These are phyloP conservation scores for Capillidium rhysosporum DNA, from an alignment of 371 early-diverging fungal genomes.

Conservation along the genomic window DNA sequence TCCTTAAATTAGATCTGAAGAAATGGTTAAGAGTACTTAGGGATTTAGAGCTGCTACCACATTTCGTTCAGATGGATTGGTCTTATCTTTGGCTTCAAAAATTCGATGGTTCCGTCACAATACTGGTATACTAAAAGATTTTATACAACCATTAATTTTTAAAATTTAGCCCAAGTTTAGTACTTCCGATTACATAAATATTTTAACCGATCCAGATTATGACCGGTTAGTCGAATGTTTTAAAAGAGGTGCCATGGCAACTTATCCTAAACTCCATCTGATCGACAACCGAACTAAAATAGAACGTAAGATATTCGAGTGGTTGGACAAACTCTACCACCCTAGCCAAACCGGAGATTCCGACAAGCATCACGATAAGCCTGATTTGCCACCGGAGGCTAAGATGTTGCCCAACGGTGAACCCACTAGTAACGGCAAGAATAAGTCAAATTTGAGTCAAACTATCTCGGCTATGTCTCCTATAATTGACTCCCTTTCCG, in stretches of 20 bases:
- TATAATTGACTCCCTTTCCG: too few relatives aligned
- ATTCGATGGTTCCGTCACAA: conserved; percentile 73
- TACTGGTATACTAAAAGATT: conserved; percentile 26
- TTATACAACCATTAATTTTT: conserved; percentile 25
- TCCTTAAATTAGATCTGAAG: conserved; percentile 60
- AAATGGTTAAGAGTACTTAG: conserved; percentile 69
- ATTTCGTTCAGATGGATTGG: conserved; percentile 55
- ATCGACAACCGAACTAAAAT: conserved; percentile 54
- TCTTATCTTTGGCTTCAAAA: conserved; percentile 64
- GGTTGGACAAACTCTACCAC: neutral
- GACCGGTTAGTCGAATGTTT: conserved; percentile 33
- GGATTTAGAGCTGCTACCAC: conserved; percentile 58
- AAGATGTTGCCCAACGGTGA: neutral
- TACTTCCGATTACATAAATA: conserved; percentile 37
- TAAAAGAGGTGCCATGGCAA: conserved; percentile 30
- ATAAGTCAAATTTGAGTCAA: neutral
- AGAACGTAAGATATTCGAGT: conserved; percentile 22
- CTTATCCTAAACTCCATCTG: conserved; percentile 68
- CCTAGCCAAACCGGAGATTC: neutral
- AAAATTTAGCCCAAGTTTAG: conserved; percentile 28
- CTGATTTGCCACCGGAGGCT: neutral
- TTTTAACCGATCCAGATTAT: conserved; percentile 48
- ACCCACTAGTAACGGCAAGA: neutral
- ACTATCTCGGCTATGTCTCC: neutral
- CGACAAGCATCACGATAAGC: neutral